These are phyloP conservation scores for Lagenidium giganteum DNA, from an alignment of 352 stramenopile species.

Conservation along the genomic window DNA sequence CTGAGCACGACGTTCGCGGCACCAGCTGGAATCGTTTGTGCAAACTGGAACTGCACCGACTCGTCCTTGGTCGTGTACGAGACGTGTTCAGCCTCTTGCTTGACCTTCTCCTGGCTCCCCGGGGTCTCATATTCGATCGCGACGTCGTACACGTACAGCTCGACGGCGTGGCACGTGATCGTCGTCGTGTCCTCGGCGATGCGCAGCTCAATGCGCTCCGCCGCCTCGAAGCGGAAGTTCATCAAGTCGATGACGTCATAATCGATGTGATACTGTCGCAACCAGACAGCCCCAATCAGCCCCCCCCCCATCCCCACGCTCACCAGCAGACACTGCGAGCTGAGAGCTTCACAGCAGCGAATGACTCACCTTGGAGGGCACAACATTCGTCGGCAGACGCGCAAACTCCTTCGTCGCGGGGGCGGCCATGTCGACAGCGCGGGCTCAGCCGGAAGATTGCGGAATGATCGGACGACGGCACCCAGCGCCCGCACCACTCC, in stretches of 20 bases:
- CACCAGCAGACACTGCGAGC: too few species aligned
- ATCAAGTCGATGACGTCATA: conserved; percentile 77
- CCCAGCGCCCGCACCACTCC: too few species aligned
- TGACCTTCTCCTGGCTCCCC: too few species aligned
- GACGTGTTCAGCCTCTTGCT: conserved; percentile 36
- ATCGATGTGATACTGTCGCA: conserved; percentile 63
- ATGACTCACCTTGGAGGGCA: conserved; percentile 49
- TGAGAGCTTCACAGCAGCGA: too few species aligned
- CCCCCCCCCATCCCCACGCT: too few species aligned
- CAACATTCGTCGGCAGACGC: conserved; percentile 50
- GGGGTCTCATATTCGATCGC: too few species aligned
- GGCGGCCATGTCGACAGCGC: conserved; percentile 19
- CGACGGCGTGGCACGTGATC: conserved; percentile 93
- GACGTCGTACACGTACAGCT: conserved; percentile 86
- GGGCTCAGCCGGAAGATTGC: too few species aligned
- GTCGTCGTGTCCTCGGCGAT: conserved; percentile 52
- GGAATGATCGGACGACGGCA: too few species aligned
- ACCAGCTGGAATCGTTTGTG: conserved; percentile 25
- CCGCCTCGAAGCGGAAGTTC: conserved; percentile 75
- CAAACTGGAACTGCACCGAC: conserved; percentile 55
- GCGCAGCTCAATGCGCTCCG: conserved; percentile 42
- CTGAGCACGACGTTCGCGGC: conserved; percentile 29
- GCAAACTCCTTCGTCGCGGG: conserved; percentile 33
- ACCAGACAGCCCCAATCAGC: too few species aligned
- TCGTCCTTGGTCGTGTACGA: conserved; percentile 46